Conservation (phyloP, 257 asterid species). For the Lavandula angustifolia region DNA sequence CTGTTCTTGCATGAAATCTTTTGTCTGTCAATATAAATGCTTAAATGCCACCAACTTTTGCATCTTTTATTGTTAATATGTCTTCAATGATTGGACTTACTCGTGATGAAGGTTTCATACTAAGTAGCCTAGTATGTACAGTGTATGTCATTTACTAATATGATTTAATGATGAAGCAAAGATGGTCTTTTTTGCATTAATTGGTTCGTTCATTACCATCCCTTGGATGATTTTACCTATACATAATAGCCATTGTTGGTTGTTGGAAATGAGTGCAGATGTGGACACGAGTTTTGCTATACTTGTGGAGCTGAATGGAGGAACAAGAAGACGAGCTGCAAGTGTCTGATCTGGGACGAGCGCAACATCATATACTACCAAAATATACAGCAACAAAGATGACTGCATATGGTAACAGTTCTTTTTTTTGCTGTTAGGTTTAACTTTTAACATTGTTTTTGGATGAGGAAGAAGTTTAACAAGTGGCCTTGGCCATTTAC, state of each 20-base stretch:
- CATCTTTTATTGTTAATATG: background rate
- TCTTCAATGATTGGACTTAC: background rate
- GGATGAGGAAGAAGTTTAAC: too few relatives aligned
- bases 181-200: background rate
- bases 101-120: background rate
- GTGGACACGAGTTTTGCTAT: slow-evolving; percentile 72
- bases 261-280: slow-evolving; percentile 37
- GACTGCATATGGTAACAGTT: background rate
- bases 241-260: background rate
- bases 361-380: slow-evolving; percentile 28
- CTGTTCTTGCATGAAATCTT: background rate
- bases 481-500: too few relatives aligned
- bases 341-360: slow-evolving; percentile 59
- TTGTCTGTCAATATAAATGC: background rate
- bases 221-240: too few relatives aligned
- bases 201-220: too few relatives aligned
- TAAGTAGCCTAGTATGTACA: background rate
- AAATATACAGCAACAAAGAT: slow-evolving; percentile 19
- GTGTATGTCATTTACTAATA: background rate
- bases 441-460: background rate
- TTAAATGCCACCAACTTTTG: background rate
- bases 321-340: slow-evolving; percentile 55
- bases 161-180: background rate
- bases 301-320: slow-evolving; percentile 70
- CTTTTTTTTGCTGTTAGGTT: too few relatives aligned